Conservation (phyloP, 169 alveolate genomes). For the Babesia sp. region DNA sequence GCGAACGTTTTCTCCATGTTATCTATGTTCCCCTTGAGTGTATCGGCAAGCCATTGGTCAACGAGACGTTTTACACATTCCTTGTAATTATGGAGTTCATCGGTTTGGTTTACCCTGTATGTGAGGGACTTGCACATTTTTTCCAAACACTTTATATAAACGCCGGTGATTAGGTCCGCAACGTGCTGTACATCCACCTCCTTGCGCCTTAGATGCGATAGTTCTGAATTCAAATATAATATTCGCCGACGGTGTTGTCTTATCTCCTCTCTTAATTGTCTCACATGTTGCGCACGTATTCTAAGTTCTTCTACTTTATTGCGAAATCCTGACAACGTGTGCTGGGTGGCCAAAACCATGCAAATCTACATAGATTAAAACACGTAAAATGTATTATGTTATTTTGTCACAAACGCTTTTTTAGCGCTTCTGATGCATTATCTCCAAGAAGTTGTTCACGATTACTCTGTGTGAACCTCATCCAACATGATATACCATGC, state of each 20-base stretch:
- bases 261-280: neutral
- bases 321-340: neutral
- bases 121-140: slow-evolving; percentile 12
- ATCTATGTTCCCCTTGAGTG: slow-evolving; percentile 39
- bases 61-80: slow-evolving; percentile 39
- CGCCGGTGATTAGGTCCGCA: slow-evolving; percentile 33
- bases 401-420: too few species aligned
- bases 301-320: slow-evolving; percentile 3
- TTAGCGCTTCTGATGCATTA: too few species aligned
- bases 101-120: neutral
- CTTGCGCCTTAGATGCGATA: neutral
- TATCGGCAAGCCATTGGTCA: slow-evolving; percentile 49
- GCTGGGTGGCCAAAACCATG: too few species aligned
- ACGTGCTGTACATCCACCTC: slow-evolving; percentile 13
- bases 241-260: slow-evolving; percentile 8
- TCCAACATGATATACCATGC: too few species aligned
- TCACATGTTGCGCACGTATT: slow-evolving; percentile 1
- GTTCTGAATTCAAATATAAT: neutral
- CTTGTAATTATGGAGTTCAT: slow-evolving; percentile 1
- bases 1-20: slow-evolving; percentile 38
- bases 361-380: too few species aligned
- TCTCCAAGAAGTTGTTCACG: too few species aligned
- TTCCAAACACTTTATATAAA: slow-evolving; percentile 24
- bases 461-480: too few species aligned
- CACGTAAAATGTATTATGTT: too few species aligned